Conservation (phyloP, 495 filamentous ascomycete species). For the Xylaria longipes region DNA sequence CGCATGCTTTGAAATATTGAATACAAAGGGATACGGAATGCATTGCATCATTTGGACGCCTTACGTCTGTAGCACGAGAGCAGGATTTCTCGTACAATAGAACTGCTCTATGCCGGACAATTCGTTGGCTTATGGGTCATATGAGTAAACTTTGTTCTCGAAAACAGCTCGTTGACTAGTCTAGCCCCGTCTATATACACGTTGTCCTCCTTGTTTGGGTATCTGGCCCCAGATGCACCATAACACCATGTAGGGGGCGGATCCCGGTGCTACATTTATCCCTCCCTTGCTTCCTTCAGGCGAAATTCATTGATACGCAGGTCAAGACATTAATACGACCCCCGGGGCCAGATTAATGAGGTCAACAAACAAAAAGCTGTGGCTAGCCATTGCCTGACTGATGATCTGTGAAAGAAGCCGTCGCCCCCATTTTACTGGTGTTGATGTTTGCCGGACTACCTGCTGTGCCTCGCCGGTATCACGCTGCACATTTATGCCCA, state of each 20-base stretch:
- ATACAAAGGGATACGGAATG: not conserved
- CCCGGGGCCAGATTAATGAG: not conserved
- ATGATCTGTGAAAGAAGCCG: not conserved
- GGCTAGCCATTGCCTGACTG: not conserved
- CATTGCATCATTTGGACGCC: not conserved
- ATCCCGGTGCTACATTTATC: not conserved
- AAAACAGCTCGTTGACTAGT: not conserved
- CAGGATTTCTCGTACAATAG: not conserved
- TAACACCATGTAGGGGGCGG: not conserved
- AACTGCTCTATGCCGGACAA: not conserved
- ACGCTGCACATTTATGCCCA: not conserved
- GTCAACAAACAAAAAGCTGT: not conserved
- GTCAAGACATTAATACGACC: not conserved
- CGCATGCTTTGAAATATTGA: not conserved
- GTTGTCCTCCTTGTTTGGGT: not conserved
- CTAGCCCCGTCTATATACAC: constrained; percentile 1
- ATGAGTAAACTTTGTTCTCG: not conserved
- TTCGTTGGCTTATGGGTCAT: not conserved
- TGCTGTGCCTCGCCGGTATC: not conserved
- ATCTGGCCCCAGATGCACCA: not conserved
- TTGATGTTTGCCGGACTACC: not conserved
- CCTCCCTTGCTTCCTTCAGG: not conserved
- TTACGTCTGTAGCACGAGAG: not conserved
- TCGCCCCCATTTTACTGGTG: not conserved
- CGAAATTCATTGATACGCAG: not conserved